phyloP scores from a whole-genome alignment of 192 early-diverging fungal genomes.

The Glomus cerebriforme region DNA sequence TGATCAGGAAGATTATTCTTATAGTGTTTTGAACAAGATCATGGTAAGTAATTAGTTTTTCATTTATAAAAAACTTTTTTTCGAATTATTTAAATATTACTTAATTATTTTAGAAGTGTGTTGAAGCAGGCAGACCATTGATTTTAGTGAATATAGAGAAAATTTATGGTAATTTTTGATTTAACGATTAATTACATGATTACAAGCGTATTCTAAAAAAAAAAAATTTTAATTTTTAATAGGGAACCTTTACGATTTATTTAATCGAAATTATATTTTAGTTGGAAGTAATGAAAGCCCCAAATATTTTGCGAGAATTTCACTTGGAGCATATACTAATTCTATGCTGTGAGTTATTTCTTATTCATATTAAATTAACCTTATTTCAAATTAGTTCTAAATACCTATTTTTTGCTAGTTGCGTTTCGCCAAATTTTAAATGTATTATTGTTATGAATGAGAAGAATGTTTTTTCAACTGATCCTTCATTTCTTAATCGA shows the following conservation, averaged over 20 bases:
- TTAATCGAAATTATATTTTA: conserved; percentile 30
- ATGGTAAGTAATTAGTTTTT: not conserved
- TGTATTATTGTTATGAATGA: conserved; percentile 29
- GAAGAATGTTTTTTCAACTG: not conserved
- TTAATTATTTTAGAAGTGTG: conserved; percentile 22
- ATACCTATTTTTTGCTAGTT: no score
- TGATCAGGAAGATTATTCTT: conserved; percentile 3
- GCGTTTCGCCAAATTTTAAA: conserved; percentile 9
- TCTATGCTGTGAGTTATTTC: conserved; percentile 33
- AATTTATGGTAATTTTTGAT: conserved; percentile 13
- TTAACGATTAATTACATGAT: no score
- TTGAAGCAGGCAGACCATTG: conserved; percentile 27
- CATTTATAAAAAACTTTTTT: not conserved
- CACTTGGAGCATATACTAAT: conserved; percentile 26
- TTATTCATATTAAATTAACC: no score
- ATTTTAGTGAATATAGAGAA: conserved; percentile 28
- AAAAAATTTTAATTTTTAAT: not conserved
- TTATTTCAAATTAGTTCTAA: no score
- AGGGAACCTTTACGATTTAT: conserved; percentile 31
- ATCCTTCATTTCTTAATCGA: conserved; percentile 5
- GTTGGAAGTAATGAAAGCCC: not conserved
- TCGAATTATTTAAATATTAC: not conserved
- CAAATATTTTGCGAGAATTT: conserved; percentile 22
- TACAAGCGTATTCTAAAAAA: no score
- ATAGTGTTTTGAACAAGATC: no score